Evolutionary conservation across 192 early-diverging fungal species (phyloP), one percentile per base, ranked within the genome.

Genomic region (Allomyces macrogynus): DNA sequence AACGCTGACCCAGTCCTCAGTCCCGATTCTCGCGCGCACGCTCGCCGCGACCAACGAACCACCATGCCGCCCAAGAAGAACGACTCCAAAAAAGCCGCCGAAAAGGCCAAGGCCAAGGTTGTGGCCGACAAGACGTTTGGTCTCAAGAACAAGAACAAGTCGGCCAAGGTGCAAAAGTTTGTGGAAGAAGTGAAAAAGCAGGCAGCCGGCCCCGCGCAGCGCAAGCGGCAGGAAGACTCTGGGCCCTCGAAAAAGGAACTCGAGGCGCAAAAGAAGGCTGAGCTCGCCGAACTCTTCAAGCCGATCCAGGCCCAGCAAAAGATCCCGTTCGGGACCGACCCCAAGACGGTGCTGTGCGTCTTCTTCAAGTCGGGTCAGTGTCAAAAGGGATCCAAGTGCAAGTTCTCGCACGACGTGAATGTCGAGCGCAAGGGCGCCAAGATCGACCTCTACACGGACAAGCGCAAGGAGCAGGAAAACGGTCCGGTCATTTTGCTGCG

Each of bases 51-150:
- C 32, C 32, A 8, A 40, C 32, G 4, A 8, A 40, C 54, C 67
- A 67, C 43, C 62, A 93, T 91, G 89, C 89, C 89, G 26, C 89
- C 88, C 67, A 89, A 92, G 68, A 81, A 82, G 66, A 77, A 79
- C 18, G 70, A 71, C 57, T 74, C 76, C 40, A 74, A 71, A 23
- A 87, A 88, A 69, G 70, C 75, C n/a, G 77, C 78, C 23, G 68
- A 78, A 60, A 85, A 79, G 68, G 79, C 78, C 25, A 90, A 89
- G 76, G 81, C 84, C 66, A 89, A 95, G 80, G 69, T 76, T 43
- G 83, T 89, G 65, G 94, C 94, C 70, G 94, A 97, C 77, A 92
- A 93, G 82, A 96, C 93, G 60, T 96, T 99, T 78, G 93, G 96
- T 57, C 79, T 99, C 61, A 99, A 99, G 72, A 97, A 97, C 81